Evolutionary conservation across 1,284 basidiomycete genomes (phyloP), one percentile per base, ranked within the genome.

Genomic region (Trichosporon sp.): DNA sequence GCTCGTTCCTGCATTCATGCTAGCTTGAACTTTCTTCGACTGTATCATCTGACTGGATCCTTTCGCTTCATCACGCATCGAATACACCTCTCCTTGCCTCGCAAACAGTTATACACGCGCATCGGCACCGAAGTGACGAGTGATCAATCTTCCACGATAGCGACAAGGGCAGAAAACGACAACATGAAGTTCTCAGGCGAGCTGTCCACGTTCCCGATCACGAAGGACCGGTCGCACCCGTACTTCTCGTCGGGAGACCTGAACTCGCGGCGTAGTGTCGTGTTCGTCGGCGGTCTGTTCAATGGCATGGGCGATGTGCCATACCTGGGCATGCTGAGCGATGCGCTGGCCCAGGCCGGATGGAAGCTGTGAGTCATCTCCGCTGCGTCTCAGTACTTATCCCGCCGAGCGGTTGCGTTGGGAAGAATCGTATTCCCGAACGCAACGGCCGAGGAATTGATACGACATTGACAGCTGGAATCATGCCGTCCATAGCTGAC

Each of bases 241-340:
- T 76, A 76, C 71, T 82, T 84, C 71, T 75, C 75, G 12, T 79
- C 77, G 0, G 81, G 81, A n/a, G 78, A 79, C 67, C 63, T 76
- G 4, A 21, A 26, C 0, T 71, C 79, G 8, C 31, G 70, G 14
- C 74, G 72, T 38, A 80, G 79, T 1, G 76, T 84, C 8, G 70
- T 84, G 61, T 82, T 84, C 70, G 79, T 85, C 37, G 83, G 83
- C 21, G 84, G 84, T 0, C 72, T 85, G 65, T 77, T 73, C 10
- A 81, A 84, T 66, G 83, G 84, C 1, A 40, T 83, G 19, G 77
- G 75, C 1, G 77, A 76, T 35, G 80, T 82, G 5, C 75, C 78
- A 5, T 85, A 82, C 68, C 70, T 78, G 2, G 64, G 69, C 11
- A 66, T 66, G 12, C 70, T 85, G 21, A 75, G 75, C 0, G 72